These are phyloP conservation scores for Paralagenidium karlingii DNA, from an alignment of 352 stramenopile genomes.

Conservation along the genomic window DNA sequence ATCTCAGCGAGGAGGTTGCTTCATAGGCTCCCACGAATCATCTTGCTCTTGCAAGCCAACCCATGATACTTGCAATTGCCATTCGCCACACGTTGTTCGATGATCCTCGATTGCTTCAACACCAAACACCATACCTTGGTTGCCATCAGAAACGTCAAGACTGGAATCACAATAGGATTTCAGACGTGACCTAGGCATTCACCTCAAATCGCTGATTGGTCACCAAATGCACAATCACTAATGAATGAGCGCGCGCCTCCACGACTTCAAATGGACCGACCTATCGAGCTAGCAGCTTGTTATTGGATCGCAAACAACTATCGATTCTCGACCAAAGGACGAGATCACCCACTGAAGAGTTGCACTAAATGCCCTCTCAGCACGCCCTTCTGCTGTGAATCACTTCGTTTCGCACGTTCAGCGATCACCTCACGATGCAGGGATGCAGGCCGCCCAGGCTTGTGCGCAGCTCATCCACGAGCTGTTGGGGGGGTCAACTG, in stretches of 20 bases:
- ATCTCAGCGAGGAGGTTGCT: no score
- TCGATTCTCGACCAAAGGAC: constrained; percentile 13
- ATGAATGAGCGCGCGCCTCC: constrained; percentile 6
- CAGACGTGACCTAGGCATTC: no score
- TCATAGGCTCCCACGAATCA: no score
- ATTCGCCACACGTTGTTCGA: no score
- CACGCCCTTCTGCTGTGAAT: not conserved
- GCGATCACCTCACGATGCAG: not conserved
- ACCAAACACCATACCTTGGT: no score
- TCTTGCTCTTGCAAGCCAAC: no score
- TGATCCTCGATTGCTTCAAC: no score
- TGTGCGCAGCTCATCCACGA: not conserved
- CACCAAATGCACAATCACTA: constrained; percentile 7
- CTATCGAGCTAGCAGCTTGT: constrained; percentile 9
- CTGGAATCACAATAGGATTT: no score
- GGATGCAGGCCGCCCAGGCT: not conserved
- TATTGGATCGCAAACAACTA: constrained; percentile 2
- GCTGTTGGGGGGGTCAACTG: not conserved
- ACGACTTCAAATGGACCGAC: constrained; percentile 8
- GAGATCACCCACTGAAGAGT: constrained; percentile 6
- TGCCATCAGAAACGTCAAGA: no score
- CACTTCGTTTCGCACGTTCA: not conserved
- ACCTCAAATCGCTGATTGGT: constrained; percentile 5
- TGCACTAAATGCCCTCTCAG: constrained; percentile 2
- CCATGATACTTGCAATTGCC: no score